Conservation (phyloP, 768 basidiomycete species). For the Kwoniella europaea region DNA sequence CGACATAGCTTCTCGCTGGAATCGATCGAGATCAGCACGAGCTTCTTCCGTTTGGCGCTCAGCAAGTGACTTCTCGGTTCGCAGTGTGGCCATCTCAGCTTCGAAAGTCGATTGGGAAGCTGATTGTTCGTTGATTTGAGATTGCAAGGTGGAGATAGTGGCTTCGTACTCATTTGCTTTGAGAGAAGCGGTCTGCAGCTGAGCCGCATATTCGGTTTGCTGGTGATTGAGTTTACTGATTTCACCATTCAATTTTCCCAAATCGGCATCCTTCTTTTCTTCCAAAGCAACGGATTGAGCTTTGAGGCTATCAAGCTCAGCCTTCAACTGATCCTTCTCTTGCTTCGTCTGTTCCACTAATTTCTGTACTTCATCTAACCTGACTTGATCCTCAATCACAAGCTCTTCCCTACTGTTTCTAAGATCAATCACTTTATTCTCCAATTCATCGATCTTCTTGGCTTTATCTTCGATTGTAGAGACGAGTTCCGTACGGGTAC, state of each 20-base stretch:
- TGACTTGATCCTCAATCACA: slow-evolving; percentile 41
- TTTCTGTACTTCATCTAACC: slow-evolving; percentile 26
- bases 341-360: slow-evolving; percentile 1
- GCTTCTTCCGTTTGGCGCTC: slow-evolving; percentile 23
- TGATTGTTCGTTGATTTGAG: slow-evolving; percentile 8
- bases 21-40: slow-evolving; percentile 27
- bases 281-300: not conserved
- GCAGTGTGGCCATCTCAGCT: not conserved
- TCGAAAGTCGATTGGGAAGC: not conserved
- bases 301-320: slow-evolving; percentile 2
- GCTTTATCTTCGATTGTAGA: slow-evolving; percentile 34
- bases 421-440: slow-evolving; percentile 43
- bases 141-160: slow-evolving; percentile 4
- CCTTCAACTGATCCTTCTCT: slow-evolving; percentile 10
- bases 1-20: slow-evolving; percentile 31
- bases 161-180: not conserved
- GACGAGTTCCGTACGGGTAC: slow-evolving; percentile 38
- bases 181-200: not conserved
- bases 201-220: slow-evolving; percentile 1
- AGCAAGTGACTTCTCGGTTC: not conserved
- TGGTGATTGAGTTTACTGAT: not conserved
- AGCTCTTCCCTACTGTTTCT: slow-evolving; percentile 46
- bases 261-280: not conserved
- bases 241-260: not conserved
- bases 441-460: slow-evolving; percentile 41